phyloP scores from a whole-genome alignment of 768 basidiomycete genomes.

The Agrocybe pediades region DNA sequence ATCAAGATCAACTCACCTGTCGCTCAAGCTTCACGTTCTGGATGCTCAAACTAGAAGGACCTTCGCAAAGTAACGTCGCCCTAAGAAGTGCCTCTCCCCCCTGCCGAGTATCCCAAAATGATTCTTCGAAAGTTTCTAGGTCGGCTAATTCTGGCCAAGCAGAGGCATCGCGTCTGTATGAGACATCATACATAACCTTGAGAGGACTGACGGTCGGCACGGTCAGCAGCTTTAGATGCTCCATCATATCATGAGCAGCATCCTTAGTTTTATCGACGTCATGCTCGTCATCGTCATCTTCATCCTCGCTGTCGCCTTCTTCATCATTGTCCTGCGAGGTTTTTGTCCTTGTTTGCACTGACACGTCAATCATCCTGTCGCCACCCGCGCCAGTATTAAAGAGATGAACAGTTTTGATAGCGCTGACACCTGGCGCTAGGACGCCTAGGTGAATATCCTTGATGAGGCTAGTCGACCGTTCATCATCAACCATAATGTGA shows the following conservation, averaged over 20 bases:
- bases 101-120: constrained; percentile 51
- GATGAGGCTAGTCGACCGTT: constrained; percentile 71
- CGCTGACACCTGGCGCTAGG: constrained; percentile 57
- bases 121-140: constrained; percentile 51
- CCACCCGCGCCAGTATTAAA: constrained; percentile 63
- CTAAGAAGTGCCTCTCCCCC: constrained; percentile 61
- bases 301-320: constrained; percentile 19
- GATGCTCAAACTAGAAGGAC: constrained; percentile 59
- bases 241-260: constrained; percentile 42
- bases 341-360: constrained; percentile 61
- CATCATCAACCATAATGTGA: constrained; percentile 58
- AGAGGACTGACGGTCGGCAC: constrained; percentile 72
- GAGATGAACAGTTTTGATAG: constrained; percentile 65
- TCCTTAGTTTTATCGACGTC: constrained; percentile 26
- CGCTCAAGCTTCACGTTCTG: constrained; percentile 47
- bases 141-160: constrained; percentile 52
- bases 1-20: constrained; percentile 38
- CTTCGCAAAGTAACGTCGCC: constrained; percentile 51
- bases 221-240: constrained; percentile 65
- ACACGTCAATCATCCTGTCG: constrained; percentile 78
- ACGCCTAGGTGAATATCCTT: constrained; percentile 71
- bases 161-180: constrained; percentile 48
- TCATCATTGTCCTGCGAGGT: constrained; percentile 14
- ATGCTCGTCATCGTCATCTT: constrained; percentile 15
- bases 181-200: constrained; percentile 49